A percentile compares a stretch with the other conserved stretches of the same genome.
Evolutionary conservation across 2,329 filamentous ascomycete genomes (phyloP).

Genomic region (Dactylellina drechsleri): DNA sequence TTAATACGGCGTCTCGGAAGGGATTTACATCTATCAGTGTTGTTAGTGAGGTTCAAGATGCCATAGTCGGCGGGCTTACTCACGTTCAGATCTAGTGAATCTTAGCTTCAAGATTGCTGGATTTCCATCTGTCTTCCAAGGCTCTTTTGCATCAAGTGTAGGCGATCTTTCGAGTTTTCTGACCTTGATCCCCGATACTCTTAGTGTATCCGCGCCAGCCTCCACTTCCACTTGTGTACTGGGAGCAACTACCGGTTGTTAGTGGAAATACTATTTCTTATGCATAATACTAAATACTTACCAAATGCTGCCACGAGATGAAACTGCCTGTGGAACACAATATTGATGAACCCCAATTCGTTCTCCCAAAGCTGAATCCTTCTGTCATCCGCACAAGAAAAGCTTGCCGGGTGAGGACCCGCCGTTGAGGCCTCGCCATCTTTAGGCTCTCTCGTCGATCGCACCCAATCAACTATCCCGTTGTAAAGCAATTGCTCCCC

Average conservation of each 20-base stretch:
- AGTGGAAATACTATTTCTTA: no score
- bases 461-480: constrained; percentile 43
- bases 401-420: constrained; percentile 33
- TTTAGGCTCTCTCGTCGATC: constrained; percentile 36
- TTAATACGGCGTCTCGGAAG: constrained; percentile 51
- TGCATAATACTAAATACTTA: constrained; percentile 1
- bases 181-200: constrained; percentile 47
- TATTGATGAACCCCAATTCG: constrained; percentile 49
- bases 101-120: constrained; percentile 39
- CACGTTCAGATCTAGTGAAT: constrained; percentile 39
- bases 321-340: constrained; percentile 52
- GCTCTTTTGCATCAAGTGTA: constrained; percentile 41
- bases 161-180: constrained; percentile 47
- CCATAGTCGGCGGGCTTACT: background rate
- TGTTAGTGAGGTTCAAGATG: constrained; percentile 14
- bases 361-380: constrained; percentile 51
- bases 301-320: constrained; percentile 49
- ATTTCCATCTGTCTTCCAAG: constrained; percentile 38
- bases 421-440: constrained; percentile 21
- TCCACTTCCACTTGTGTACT: constrained; percentile 45
- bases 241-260: constrained; percentile 26
- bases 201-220: constrained; percentile 29
- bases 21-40: constrained; percentile 27
- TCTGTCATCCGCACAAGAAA: constrained; percentile 42
- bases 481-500: constrained; percentile 51